Evolutionary conservation across 805 yeast species (phyloP).

Genomic region (Candida xiaguanensis): DNA sequence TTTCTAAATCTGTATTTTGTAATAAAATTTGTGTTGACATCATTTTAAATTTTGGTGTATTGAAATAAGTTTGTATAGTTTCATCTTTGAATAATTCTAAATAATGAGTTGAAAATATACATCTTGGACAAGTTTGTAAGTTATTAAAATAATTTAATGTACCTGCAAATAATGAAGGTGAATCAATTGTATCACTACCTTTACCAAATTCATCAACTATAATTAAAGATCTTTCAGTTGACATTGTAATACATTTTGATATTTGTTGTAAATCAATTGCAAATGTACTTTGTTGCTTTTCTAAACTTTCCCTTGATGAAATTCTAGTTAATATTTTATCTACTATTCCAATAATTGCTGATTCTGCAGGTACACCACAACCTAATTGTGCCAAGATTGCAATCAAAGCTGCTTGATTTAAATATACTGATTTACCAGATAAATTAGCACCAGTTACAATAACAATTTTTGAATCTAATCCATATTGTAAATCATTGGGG

Average conservation of each 20-base stretch:
- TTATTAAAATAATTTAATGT: constrained; percentile 23
- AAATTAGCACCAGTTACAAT: constrained; percentile 42
- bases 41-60: not conserved
- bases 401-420: constrained; percentile 46
- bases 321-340: constrained; percentile 48
- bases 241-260: constrained; percentile 35
- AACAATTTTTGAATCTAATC: constrained; percentile 20
- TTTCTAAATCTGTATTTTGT: not conserved
- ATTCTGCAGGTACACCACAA: constrained; percentile 49
- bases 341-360: constrained; percentile 44
- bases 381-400: constrained; percentile 53
- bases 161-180: constrained; percentile 43
- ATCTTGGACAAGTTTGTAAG: constrained; percentile 16
- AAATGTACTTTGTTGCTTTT: constrained; percentile 45
- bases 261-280: constrained; percentile 47
- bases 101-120: constrained; percentile 41
- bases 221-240: constrained; percentile 39
- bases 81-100: constrained; percentile 32
- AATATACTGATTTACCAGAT: constrained; percentile 48
- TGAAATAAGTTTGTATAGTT: not conserved
- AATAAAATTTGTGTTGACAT: constrained; percentile 7
- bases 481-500: constrained; percentile 38
- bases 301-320: constrained; percentile 35
- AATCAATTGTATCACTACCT: constrained; percentile 47
- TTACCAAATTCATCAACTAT: constrained; percentile 54